Evolutionary conservation across 768 basidiomycete species (phyloP).

Genomic region (Naganishia kalamii): DNA sequence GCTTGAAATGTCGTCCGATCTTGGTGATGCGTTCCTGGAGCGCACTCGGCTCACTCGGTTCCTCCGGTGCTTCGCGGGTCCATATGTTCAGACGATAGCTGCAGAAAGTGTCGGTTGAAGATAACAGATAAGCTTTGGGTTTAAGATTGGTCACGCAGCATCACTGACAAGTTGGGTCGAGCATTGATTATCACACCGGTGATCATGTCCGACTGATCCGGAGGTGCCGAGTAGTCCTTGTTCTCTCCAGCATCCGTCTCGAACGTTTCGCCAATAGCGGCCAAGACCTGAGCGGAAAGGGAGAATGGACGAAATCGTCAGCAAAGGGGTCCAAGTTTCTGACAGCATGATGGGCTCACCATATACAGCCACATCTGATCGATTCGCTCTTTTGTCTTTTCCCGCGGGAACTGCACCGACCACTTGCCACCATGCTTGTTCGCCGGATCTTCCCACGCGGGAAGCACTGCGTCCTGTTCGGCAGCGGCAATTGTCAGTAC

Average conservation of each 20-base stretch:
- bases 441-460: conserved; percentile 94
- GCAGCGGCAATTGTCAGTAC: neutral
- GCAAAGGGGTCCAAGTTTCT: neutral
- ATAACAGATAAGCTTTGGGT: neutral
- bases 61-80: conserved; percentile 73
- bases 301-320: neutral
- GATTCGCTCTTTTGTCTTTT: conserved; percentile 75
- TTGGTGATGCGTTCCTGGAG: conserved; percentile 74
- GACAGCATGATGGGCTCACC: conserved; percentile 55
- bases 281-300: conserved; percentile 70
- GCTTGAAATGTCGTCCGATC: conserved; percentile 87
- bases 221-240: neutral
- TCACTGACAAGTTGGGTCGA: conserved; percentile 55
- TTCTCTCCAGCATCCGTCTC: conserved; percentile 49
- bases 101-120: conserved; percentile 44
- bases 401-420: conserved; percentile 93
- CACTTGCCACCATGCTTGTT: conserved; percentile 98
- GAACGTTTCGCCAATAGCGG: conserved; percentile 97
- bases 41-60: conserved; percentile 46
- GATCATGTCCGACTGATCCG: conserved; percentile 54
- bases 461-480: conserved; percentile 80
- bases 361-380: conserved; percentile 99
- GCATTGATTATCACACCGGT: conserved; percentile 94
- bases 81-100: conserved; percentile 97
- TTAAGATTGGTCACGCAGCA: neutral